These are phyloP conservation scores for Suillus occidentalis DNA, from an alignment of 768 basidiomycete species.

Conservation along the genomic window DNA sequence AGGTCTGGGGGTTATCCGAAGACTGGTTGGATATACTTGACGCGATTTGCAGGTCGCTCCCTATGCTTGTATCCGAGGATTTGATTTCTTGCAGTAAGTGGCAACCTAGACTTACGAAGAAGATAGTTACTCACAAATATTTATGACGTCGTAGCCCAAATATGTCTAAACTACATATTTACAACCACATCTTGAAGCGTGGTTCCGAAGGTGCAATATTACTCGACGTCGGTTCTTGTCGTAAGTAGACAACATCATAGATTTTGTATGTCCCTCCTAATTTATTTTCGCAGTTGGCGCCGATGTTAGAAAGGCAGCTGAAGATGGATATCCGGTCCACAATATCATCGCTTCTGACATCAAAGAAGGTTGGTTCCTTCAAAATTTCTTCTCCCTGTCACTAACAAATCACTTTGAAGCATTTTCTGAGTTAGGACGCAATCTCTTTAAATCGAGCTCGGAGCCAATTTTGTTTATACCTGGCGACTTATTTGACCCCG, in stretches of 20 bases:
- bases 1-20: background rate
- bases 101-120: background rate
- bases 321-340: conserved; percentile 37
- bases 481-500: conserved; percentile 51
- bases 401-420: conserved; percentile 26
- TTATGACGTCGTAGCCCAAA: background rate
- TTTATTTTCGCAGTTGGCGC: conserved; percentile 22
- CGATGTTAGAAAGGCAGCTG: conserved; percentile 35
- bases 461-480: conserved; percentile 51
- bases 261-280: background rate
- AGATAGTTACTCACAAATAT: background rate
- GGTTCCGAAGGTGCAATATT: conserved; percentile 30
- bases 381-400: background rate
- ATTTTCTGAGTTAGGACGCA: conserved; percentile 59
- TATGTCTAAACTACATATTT: background rate
- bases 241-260: conserved; percentile 20
- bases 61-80: background rate
- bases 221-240: conserved; percentile 42
- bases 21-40: background rate
- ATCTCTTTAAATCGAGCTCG: conserved; percentile 52
- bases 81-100: background rate
- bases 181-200: background rate
- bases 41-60: background rate
- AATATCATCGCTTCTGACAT: conserved; percentile 37
- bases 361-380: conserved; percentile 23